Base-by-base conservation (phyloP, 345 rosid species). In the Cardamine resedifolia region DNA sequence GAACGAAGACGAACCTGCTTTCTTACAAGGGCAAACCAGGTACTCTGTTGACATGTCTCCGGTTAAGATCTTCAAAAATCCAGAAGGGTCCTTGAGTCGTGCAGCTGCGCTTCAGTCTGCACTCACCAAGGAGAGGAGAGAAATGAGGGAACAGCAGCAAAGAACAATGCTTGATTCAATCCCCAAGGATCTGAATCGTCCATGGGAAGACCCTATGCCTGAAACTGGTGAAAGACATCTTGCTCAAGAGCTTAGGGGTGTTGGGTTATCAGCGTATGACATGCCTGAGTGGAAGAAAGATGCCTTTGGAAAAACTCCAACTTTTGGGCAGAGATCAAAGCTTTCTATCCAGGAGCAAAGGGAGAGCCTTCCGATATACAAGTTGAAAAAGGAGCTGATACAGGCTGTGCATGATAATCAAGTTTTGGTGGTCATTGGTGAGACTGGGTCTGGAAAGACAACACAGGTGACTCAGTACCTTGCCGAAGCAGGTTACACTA, bases 241-340 rank as follows among this genome's bases (percentile, higher is more conserved):
- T 16, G 97, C 96, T 1, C 97, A 91, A 74, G 97, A 93, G 81
- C 90, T 93, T 47, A 82, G 96, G 39, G 97, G 95, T 65, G 95
- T 89, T 50, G 98, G 96, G 12, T 74, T 87, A 73, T 93, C 98
- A 21, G 97, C 96, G 44, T 88, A 85, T 74, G 90, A 85, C 76
- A 87, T 86, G 88, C 97, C 96, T 9, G 91, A 91, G 66, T 94
- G 98, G 98, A 91, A 94, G 85, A 94, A 89, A 81, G 96, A 91
- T 75, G 90, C 97, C 16, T 89, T 80, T 70, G 92, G 90, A 18
- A 88, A 91, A 73, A 85, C 94, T 19, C 73, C 87, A 15, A 91
- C 91, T 8, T 88, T 85, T 77, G 96, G 97, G 33, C 92, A 86
- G 76, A 81, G 91, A 63, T 85, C 97, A 24, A 89, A 89, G 83